Percentiles rank a stretch among this genome's conserved stretches.
These are phyloP conservation scores for Eimeria falciformis DNA, from an alignment of 169 alveolate species.

Conservation along the genomic window DNA sequence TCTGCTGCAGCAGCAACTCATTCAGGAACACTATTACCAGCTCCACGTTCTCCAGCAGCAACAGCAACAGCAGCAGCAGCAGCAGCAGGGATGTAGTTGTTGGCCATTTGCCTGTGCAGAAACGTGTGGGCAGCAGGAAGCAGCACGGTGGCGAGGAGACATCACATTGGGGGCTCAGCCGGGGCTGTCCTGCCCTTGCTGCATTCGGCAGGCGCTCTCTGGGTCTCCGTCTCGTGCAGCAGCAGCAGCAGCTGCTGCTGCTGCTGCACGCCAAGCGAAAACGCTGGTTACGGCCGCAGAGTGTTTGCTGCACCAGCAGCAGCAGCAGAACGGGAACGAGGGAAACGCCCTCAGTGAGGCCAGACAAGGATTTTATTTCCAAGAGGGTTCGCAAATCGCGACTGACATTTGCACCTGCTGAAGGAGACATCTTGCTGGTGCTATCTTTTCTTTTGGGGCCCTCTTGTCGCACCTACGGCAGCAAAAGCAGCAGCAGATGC, in stretches of 20 bases:
- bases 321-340: conserved; percentile 20
- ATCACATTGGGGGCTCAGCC: conserved; percentile 14
- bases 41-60: conserved; percentile 10
- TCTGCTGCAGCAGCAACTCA: conserved; percentile 4
- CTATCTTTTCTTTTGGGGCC: background rate
- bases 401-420: background rate
- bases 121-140: conserved; percentile 26
- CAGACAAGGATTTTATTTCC: conserved; percentile 8
- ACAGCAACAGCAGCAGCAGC: conserved; percentile 29
- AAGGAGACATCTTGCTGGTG: background rate
- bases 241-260: conserved; percentile 4
- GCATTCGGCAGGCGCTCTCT: conserved; percentile 26
- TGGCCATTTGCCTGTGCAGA: conserved; percentile 55
- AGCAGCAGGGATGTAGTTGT: conserved; percentile 37
- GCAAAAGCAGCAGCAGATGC: conserved; percentile 32
- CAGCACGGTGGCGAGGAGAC: conserved; percentile 49
- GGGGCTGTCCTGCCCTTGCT: conserved; percentile 29
- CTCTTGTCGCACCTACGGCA: background rate
- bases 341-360: background rate
- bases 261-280: conserved; percentile 46
- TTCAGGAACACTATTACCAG: conserved; percentile 16
- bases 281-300: conserved; percentile 13
- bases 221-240: background rate
- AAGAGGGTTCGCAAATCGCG: background rate
- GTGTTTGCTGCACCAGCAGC: background rate